Evolutionary conservation across 805 yeast genomes (phyloP), one percentile per base, ranked within the genome.

Genomic region (Myxozyma neotropica): DNA sequence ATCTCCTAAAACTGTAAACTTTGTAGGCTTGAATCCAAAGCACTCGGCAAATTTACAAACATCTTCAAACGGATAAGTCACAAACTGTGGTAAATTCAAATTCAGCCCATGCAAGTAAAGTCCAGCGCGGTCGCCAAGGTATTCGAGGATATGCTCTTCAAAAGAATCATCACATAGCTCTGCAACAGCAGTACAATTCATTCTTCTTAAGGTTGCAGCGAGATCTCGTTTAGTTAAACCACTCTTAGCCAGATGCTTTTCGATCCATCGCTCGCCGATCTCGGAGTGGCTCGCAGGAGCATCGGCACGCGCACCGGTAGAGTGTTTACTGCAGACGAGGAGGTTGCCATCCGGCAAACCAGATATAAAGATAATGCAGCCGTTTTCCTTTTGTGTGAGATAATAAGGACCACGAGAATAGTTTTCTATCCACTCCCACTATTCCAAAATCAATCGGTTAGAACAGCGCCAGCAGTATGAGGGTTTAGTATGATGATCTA

Each of bases 141-240:
- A 94, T 58, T 85, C 86, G 50, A 94, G 77, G 6, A 94, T 88
- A 71, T 94, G 99, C 72, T 94, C 98, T 71, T 94, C 99, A 72
- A 94, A 94, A 0, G 73, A 73, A 69, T 94, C 99, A 71, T 94
- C 97, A 72, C 99, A 94, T 36, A 83, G 80, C 73, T 94, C 99
- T 0, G 92, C 91, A 1, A 91, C 96, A 0, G 96, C 96, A 0
- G 99, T 94, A 35, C 83, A 69, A 56, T 84, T 81, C 63, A 77
- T 66, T 1, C 72, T 67, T 66, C 79, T 80, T 6, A 94, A 75
- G 1, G 73, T 72, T 38, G 68, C 67, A 0, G 89, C 97, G 43
- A 94, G 80, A 0, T 82, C 81, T 12, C 67, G 64, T 1, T 78
- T 61, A 2, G 80, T 70, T 7, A 79, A 71, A 0, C 80, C 83